Evolutionary conservation across 2,329 filamentous ascomycete species (phyloP).

Genomic region (Neopestalotiopsis clavispora): DNA sequence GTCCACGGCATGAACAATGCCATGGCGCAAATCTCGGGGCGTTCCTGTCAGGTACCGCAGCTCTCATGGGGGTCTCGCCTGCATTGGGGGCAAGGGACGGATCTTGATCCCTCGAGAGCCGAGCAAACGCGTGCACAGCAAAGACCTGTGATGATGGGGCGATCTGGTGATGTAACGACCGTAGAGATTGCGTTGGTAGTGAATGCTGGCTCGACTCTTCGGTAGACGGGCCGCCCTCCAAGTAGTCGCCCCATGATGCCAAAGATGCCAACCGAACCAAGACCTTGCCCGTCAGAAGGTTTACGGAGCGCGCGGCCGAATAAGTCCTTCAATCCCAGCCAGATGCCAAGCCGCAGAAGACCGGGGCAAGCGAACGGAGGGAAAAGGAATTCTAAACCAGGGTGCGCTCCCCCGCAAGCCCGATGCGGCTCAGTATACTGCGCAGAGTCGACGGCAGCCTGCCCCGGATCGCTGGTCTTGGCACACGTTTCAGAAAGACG

Average conservation of each 20-base stretch:
- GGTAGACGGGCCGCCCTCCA: slow-evolving; percentile 13
- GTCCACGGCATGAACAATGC: not conserved
- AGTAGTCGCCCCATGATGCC: not conserved
- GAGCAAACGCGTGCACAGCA: not conserved
- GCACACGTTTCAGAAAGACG: slow-evolving; percentile 13
- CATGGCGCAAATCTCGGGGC: not conserved
- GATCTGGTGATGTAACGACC: not conserved
- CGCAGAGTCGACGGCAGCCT: not conserved
- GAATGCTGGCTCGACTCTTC: not conserved
- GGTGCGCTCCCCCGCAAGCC: not conserved
- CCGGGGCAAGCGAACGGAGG: not conserved
- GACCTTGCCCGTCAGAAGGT: not conserved
- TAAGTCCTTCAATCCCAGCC: slow-evolving; percentile 17
- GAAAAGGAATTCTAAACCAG: not conserved
- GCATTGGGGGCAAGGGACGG: not conserved
- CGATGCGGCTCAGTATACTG: slow-evolving; percentile 11
- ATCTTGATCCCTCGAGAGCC: not conserved
- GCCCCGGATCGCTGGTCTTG: slow-evolving; percentile 16
- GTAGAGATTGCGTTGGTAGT: not conserved
- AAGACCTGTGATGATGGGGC: not conserved
- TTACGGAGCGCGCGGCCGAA: slow-evolving; percentile 10
- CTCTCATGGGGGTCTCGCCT: not conserved
- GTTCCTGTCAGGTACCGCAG: not conserved
- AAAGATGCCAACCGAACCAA: not conserved
- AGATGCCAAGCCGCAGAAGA: slow-evolving; percentile 10